Evolutionary conservation across 2,329 filamentous ascomycete species (phyloP), one percentile per base, ranked within the genome.

Genomic region (Coniochaeta ligniaria): DNA sequence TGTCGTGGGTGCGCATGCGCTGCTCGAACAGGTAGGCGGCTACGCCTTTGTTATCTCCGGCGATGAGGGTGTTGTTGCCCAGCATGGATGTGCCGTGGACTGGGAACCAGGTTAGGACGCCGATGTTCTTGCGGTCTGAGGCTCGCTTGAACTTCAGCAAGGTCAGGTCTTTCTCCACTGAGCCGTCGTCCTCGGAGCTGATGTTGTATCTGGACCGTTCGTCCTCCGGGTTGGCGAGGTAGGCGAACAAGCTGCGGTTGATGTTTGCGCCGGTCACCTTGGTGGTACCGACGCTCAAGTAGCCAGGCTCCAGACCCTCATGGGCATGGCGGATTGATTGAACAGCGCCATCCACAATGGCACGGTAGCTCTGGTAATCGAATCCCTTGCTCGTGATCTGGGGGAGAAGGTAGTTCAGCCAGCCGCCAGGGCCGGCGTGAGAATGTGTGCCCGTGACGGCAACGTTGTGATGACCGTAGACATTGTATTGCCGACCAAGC

Each of bases 11-110:
- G 2, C 76, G 71, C 57, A 89, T 80, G 58, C 83, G 86, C 65
- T 89, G 83, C 71, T 98, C 94, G 59, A 97, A 88, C 14, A 96
- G 78, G 70, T 89, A 89, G 0, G 93, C 90, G 2, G 94, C 93
- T 7, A 96, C 91, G 14, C 94, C 94, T 76, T 98, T 98, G 78
- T 98, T 98, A 73, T 98, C 94, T n/a, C 91, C 94, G 2, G 92
- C 88, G 58, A 95, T 85, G 16, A 96, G 80, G 0, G 92, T 97
- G 74, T 96, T 96, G 75, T 97, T 97, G 60, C 90, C 89, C 26
- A 93, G 85, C 74, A 97, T 84, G 0, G 92, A 96, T 0, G 94
- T 98, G 55, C 93, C 93, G 72, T 98, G 94, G 0, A 93, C 90
- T 2, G 94, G 86, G 72, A 94, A 96, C 91, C 93, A 98, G 17